Conservation (phyloP, 2,329 filamentous ascomycete genomes). For the Curvularia verruculosa region DNA sequence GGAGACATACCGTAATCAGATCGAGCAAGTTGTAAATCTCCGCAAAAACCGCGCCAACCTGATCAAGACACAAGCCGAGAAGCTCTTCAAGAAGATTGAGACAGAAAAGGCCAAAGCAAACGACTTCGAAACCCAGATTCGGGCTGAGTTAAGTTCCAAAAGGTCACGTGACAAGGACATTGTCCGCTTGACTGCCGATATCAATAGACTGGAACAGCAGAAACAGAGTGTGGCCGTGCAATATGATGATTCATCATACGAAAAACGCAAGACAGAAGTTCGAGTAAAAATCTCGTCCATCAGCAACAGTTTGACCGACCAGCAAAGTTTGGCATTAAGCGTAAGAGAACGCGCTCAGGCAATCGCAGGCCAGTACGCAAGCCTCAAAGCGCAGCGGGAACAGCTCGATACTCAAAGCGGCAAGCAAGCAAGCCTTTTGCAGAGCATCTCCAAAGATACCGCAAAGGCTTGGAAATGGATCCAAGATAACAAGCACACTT, state of each 20-base stretch:
- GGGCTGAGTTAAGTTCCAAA: constrained; percentile 52
- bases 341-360: constrained; percentile 14
- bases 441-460: constrained; percentile 66
- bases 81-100: constrained; percentile 44
- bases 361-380: constrained; percentile 39
- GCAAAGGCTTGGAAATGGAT: constrained; percentile 82
- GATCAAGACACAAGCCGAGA: constrained; percentile 61
- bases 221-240: constrained; percentile 66
- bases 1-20: constrained; percentile 65
- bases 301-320: constrained; percentile 50
- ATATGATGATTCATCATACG: constrained; percentile 74
- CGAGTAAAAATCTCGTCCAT: constrained; percentile 57
- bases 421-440: constrained; percentile 64
- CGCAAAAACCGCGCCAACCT: constrained; percentile 62
- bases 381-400: constrained; percentile 16
- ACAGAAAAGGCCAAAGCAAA: constrained; percentile 48
- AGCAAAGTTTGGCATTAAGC: constrained; percentile 50
- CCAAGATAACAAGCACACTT: constrained; percentile 64
- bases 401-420: constrained; percentile 46
- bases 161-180: constrained; percentile 45
- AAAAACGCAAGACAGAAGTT: constrained; percentile 71
- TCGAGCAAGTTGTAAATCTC: constrained; percentile 62
- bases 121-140: constrained; percentile 51
- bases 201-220: constrained; percentile 68
- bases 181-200: constrained; percentile 51